Conservation (phyloP, 1,284 basidiomycete species). For the Leccinum variabile region DNA sequence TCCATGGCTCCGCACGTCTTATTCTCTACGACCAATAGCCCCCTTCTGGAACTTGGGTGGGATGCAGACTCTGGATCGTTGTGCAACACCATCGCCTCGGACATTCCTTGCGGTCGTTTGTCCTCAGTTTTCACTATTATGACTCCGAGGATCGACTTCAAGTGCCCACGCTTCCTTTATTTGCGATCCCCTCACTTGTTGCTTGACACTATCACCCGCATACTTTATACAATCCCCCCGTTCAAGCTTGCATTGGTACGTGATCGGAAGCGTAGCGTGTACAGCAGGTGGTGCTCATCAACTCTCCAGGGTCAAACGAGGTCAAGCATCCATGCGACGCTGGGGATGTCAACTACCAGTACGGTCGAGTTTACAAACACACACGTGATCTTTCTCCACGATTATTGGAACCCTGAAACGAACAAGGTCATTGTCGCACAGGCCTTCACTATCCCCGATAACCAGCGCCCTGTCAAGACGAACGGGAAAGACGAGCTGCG, state of each 20-base stretch:
- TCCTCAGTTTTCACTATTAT: too few relatives aligned
- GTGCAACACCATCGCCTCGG: too few relatives aligned
- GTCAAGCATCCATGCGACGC: not conserved
- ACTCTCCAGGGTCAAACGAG: not conserved
- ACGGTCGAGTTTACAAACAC: not conserved
- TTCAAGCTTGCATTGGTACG: slow-evolving; percentile 1
- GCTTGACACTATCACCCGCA: slow-evolving; percentile 4
- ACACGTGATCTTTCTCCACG: not conserved
- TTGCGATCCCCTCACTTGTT: not conserved
- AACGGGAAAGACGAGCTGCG: not conserved
- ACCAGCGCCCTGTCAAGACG: not conserved
- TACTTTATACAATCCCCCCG: slow-evolving; percentile 7
- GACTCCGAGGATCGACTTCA: too few relatives aligned
- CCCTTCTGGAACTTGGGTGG: too few relatives aligned
- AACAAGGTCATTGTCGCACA: not conserved
- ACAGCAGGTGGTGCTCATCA: not conserved
- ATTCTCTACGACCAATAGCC: too few relatives aligned
- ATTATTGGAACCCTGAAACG: not conserved
- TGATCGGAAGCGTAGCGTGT: not conserved
- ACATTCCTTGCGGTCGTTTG: too few relatives aligned
- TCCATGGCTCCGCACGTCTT: too few relatives aligned
- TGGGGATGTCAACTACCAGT: too few relatives aligned
- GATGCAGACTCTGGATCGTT: too few relatives aligned
- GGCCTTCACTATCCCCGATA: not conserved
- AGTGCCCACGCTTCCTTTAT: not conserved